A percentile compares a stretch with the other conserved stretches of the same genome.
phyloP scores from a whole-genome alignment of 1,139 yeast genomes.

The Hemisphaericaspora xylanilytica region DNA sequence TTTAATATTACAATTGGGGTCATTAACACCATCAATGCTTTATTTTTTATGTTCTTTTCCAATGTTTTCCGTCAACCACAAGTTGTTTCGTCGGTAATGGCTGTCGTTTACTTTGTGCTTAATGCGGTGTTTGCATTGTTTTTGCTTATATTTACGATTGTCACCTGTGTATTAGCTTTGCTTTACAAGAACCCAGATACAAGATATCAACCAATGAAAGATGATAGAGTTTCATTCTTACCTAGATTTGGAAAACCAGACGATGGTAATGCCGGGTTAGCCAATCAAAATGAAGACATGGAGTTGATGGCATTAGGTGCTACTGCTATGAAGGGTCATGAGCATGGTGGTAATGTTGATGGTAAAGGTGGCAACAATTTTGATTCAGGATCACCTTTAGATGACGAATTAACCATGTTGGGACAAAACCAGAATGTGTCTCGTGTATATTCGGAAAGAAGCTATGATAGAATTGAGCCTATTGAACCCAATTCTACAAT shows the following conservation, averaged over 20 bases:
- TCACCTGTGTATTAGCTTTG: slow-evolving; percentile 82
- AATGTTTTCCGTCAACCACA: slow-evolving; percentile 80
- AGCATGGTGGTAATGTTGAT: slow-evolving; percentile 32
- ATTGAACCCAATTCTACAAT: slow-evolving; percentile 46
- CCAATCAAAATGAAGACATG: slow-evolving; percentile 49
- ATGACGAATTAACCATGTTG: slow-evolving; percentile 28
- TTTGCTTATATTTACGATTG: slow-evolving; percentile 77
- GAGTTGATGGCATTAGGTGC: slow-evolving; percentile 89
- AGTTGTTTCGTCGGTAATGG: slow-evolving; percentile 87
- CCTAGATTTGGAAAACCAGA: slow-evolving; percentile 59
- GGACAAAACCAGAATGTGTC: slow-evolving; percentile 3
- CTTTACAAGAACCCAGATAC: slow-evolving; percentile 91
- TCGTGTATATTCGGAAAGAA: slow-evolving; percentile 14
- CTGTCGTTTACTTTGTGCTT: slow-evolving; percentile 83
- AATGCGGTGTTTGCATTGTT: slow-evolving; percentile 88
- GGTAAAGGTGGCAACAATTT: not conserved
- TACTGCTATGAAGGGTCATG: slow-evolving; percentile 82
- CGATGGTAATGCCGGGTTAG: slow-evolving; percentile 24
- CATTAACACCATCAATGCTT: slow-evolving; percentile 75
- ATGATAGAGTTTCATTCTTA: slow-evolving; percentile 89
- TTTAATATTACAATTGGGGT: slow-evolving; percentile 85
- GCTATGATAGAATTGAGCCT: slow-evolving; percentile 35
- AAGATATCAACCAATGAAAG: slow-evolving; percentile 94
- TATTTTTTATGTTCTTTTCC: slow-evolving; percentile 87
- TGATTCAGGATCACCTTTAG: slow-evolving; percentile 13